Percentiles rank a stretch among this genome's conserved stretches.
These are phyloP conservation scores for Pythium chondricola DNA, from an alignment of 352 stramenopile species.

Conservation along the genomic window DNA sequence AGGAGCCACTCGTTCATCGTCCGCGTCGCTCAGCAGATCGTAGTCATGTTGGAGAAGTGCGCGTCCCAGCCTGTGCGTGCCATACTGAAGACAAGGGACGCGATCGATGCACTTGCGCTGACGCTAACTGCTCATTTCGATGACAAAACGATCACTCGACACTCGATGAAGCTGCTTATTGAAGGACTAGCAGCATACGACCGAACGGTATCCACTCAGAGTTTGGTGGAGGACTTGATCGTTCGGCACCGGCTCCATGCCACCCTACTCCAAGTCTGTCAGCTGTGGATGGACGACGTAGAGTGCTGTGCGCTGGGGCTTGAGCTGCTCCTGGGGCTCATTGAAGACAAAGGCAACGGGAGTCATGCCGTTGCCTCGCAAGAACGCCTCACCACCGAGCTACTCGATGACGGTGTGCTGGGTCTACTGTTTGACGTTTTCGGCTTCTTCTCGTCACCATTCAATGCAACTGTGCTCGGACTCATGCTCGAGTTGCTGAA, in stretches of 20 bases:
- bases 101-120: constrained; percentile 3
- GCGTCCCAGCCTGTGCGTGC: background rate
- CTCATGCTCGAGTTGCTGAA: constrained; percentile 29
- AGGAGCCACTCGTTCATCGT: constrained; percentile 13
- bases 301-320: background rate
- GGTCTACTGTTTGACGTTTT: constrained; percentile 13
- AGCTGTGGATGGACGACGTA: constrained; percentile 1
- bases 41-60: constrained; percentile 5
- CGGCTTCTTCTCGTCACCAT: background rate
- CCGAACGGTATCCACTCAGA: too few species aligned
- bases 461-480: constrained; percentile 14
- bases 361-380: background rate
- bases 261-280: background rate
- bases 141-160: constrained; percentile 2
- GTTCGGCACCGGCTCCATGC: constrained; percentile 4
- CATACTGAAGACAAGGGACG: constrained; percentile 4
- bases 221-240: too few species aligned
- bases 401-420: constrained; percentile 5
- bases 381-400: background rate
- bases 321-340: constrained; percentile 8
- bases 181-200: too few species aligned
- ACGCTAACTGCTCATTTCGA: background rate
- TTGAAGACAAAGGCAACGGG: constrained; percentile 1
- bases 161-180: constrained; percentile 6
- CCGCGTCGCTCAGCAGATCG: background rate